phyloP scores from a whole-genome alignment of 2,329 filamentous ascomycete species.

The Xylaria sp. region DNA sequence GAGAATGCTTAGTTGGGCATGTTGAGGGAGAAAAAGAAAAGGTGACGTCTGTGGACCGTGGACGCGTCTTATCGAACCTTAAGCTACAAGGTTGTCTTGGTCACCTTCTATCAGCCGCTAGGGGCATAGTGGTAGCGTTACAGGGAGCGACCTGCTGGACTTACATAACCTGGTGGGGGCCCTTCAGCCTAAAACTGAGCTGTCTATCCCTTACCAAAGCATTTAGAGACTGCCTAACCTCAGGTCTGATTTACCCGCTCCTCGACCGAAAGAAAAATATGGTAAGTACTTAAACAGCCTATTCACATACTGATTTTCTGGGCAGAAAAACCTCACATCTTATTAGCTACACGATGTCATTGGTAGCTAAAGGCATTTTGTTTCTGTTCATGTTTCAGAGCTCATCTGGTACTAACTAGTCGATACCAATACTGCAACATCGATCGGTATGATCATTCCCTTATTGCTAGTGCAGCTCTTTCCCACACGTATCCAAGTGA shows the following conservation, averaged over 20 bases:
- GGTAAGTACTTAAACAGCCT: not conserved
- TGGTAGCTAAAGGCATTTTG: not conserved
- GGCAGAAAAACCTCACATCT: too few species aligned
- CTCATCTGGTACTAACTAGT: not conserved
- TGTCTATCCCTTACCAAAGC: not conserved
- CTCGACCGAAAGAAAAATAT: not conserved
- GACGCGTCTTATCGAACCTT: constrained; percentile 30
- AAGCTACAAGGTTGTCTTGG: constrained; percentile 15
- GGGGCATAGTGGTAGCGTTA: not conserved
- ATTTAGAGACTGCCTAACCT: not conserved
- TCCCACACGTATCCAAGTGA: not conserved
- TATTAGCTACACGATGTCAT: not conserved
- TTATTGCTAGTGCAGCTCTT: not conserved
- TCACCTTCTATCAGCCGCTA: constrained; percentile 2
- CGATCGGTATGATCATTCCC: not conserved
- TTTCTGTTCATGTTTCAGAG: not conserved
- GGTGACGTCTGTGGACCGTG: constrained; percentile 43
- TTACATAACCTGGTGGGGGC: constrained; percentile 2
- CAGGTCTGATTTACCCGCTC: not conserved
- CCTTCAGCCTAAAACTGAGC: constrained; percentile 11
- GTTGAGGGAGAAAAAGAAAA: constrained; percentile 23
- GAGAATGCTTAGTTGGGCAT: not conserved
- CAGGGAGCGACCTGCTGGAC: not conserved
- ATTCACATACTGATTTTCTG: not conserved
- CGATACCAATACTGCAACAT: not conserved